Base-by-base conservation (phyloP, 2,329 filamentous ascomycete genomes). In the Cladosporium sp. region DNA sequence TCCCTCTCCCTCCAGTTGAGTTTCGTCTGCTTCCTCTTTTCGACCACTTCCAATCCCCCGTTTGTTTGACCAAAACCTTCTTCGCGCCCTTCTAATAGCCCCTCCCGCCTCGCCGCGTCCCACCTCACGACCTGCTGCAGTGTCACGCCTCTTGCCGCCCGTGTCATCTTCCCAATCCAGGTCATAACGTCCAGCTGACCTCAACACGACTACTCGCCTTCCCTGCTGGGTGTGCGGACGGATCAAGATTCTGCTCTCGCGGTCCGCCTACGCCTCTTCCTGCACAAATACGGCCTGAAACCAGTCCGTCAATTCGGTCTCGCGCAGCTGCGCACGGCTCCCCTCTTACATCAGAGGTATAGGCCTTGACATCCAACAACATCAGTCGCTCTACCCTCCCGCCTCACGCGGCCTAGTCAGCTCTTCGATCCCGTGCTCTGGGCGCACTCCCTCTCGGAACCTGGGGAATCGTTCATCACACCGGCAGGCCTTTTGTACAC, bases 251-350 rank as follows among this genome's bases (percentile, higher is more conserved):
- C n/a, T 38, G 32, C 49, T 28, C 24, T 41, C 34, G 10, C 26
- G 49, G 32, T 34, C 60, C 49, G 60, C 49, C 59, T 49, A 61
- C 49, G 60, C 60, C 55, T 41, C 60, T 24, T 41, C 34, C 61
- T 64, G 51, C 51, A 47, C 51, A 57, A 32, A 64, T 57, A 64
- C 61, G 61, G 36, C 30, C 49, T 64, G 61, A 55, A 57, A 57
- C 51, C 34, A 44, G 36, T 44, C 34, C 61, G 30, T 49, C 51
- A 24, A 18, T 44, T 57, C 51, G 51, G 51, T 44, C 36, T 47
- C 18, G 34, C 28, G 38, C 51, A 32, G 52, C 59, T 51, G 60
- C 34, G 49, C 60, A 54, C 60, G 60, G 60, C 60, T 54, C 49
- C 60, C 51, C 61, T 57, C 61, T 38, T 41, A 38, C 55, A 41